Conservation (phyloP, 306 rosid genomes). For the Cicer pinnatifidum region DNA sequence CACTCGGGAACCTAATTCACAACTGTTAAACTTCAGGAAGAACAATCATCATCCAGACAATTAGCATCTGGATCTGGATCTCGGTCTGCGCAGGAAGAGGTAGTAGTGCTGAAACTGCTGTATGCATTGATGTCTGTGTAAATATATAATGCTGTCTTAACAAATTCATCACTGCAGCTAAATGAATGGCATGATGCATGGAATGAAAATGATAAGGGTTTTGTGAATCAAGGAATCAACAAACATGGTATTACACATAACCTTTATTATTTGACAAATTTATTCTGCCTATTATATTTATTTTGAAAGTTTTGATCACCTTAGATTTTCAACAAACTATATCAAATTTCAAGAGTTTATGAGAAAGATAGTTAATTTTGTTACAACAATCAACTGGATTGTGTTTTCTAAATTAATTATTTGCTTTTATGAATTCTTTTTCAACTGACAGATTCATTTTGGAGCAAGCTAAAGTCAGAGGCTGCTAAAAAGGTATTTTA, state of each 20-base stretch:
- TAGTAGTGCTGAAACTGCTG: constrained; percentile 38
- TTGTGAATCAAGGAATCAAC: constrained; percentile 54
- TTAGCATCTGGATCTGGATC: constrained; percentile 55
- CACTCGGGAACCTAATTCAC: constrained; percentile 8
- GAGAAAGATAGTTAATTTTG: constrained; percentile 22
- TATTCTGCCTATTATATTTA: constrained; percentile 24
- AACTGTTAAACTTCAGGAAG: constrained; percentile 60
- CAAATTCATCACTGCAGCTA: constrained; percentile 55
- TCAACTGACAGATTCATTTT: constrained; percentile 70
- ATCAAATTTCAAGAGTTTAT: constrained; percentile 19
- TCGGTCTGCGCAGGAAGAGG: constrained; percentile 58
- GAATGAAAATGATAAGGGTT: constrained; percentile 64
- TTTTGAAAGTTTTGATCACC: constrained; percentile 18
- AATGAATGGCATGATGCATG: constrained; percentile 92
- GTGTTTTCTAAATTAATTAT: constrained; percentile 10
- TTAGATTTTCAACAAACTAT: constrained; percentile 4
- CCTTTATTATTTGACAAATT: not conserved
- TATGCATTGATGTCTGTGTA: constrained; percentile 18
- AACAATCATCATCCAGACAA: constrained; percentile 61
- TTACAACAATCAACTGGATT: constrained; percentile 12
- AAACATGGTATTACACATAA: constrained; percentile 54
- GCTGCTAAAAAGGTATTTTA: constrained; percentile 76
- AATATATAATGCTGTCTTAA: constrained; percentile 27
- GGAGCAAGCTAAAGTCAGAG: constrained; percentile 75
- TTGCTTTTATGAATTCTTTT: constrained; percentile 45